Evolutionary conservation across 495 filamentous ascomycete genomes (phyloP), one percentile per base, ranked within the genome.

Genomic region (Xylaria scruposa): DNA sequence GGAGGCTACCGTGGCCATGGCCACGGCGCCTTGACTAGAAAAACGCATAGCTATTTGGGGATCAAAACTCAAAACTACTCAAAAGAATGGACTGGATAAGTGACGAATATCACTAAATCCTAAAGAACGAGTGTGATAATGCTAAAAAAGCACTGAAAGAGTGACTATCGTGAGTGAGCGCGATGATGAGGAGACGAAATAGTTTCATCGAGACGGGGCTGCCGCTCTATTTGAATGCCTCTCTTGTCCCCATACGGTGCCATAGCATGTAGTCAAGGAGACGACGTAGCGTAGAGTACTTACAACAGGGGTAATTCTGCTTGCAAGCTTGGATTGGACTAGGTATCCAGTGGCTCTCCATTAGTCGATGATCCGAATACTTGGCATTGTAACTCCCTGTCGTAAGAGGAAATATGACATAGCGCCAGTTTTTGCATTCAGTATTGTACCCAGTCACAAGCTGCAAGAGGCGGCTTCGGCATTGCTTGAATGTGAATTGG

Each of bases 31-130:
- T 67, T 76, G 72, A 49, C 70, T 76, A 59, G 77, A 72, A 62
- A 79, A 76, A 73, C 77, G 77, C 77, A 79, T 79, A 68, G 62
- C 33, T 62, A 64, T 42, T 46, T 49, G 49, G 38, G 26, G 38
- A 33, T 66, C 38, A 66, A 60, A 49, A 73, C 72, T 73, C 75
- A 71, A 70, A 77, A 74, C 33, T 47, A 68, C 29, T 56, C 75
- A 77, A 78, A 49, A 78, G 75, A 79, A 67, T 78, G 77, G 77
- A 78, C 75, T 76, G 77, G 76, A 79, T 67, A 49, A 71, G 69
- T 49, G 61, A 65, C 7, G 15, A n/a, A 38, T 47, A 44, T 62
- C 70, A 72, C 64, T 74, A 67, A 74, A 77, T 74, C 75, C 77
- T 62, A 64, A 72, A 61, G 72, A 71, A 70, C 72, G 74, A 79